A percentile compares a stretch with the other conserved stretches of the same genome.
phyloP scores from a whole-genome alignment of 129 eudicot genomes.

The Sambucus nigra region DNA sequence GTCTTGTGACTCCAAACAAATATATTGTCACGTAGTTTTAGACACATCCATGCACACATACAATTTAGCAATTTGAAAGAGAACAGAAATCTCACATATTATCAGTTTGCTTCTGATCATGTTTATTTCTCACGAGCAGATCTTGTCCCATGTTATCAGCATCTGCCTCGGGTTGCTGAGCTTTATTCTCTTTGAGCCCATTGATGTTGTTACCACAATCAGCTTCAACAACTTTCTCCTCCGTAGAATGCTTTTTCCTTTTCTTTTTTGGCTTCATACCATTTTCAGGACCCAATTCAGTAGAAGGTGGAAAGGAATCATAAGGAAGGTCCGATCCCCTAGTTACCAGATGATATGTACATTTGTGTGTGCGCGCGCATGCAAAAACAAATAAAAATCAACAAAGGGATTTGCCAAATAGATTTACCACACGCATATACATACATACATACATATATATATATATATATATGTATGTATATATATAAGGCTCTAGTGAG shows the following conservation, averaged over 20 bases:
- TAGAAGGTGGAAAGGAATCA: slow-evolving; percentile 6
- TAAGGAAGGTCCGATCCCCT: slow-evolving; percentile 8
- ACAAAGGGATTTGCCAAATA: background rate
- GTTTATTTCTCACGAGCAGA: slow-evolving; percentile 19
- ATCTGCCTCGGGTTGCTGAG: slow-evolving; percentile 4
- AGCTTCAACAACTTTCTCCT: slow-evolving; percentile 18
- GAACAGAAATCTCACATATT: slow-evolving; percentile 14
- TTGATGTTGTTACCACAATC: slow-evolving; percentile 3
- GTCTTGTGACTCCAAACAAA: no score
- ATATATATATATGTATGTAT: no score
- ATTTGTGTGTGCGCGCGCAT: no score
- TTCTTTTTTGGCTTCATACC: slow-evolving; percentile 30
- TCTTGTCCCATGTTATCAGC: slow-evolving; percentile 12
- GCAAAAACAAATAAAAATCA: background rate
- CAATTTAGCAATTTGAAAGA: background rate
- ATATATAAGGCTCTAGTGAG: no score
- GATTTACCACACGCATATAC: background rate
- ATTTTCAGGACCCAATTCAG: slow-evolving; percentile 11
- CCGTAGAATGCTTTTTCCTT: slow-evolving; percentile 25
- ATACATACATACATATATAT: no score
- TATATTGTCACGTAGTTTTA: background rate
- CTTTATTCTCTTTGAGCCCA: slow-evolving; percentile 6
- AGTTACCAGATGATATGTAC: background rate
- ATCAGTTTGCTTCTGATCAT: slow-evolving; percentile 14
- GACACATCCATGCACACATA: background rate